These are phyloP conservation scores for Rasamsonia emersonii DNA, from an alignment of 2,329 filamentous ascomycete genomes.

Conservation along the genomic window DNA sequence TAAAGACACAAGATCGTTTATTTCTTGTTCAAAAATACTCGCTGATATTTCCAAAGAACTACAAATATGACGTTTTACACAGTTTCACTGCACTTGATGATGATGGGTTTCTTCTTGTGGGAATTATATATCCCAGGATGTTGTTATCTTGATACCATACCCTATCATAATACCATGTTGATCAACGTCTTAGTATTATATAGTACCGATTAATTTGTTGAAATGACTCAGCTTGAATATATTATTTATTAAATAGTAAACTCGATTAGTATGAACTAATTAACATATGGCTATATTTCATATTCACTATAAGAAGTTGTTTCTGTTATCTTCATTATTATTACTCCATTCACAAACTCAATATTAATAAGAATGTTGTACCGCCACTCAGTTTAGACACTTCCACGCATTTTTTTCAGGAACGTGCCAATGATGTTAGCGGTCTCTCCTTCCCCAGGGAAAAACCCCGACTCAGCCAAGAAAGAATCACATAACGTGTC, in stretches of 20 bases:
- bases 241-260: conserved; percentile 9
- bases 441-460: conserved; percentile 8
- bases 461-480: conserved; percentile 1
- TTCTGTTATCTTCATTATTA: not conserved
- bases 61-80: not conserved
- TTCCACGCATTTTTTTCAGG: conserved; percentile 10
- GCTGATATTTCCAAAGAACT: not conserved
- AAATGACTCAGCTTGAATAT: no score
- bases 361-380: conserved; percentile 16
- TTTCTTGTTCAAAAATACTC: conserved; percentile 8
- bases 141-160: no score
- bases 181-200: no score
- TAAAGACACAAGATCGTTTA: not conserved
- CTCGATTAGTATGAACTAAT: no score
- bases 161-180: no score
- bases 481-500: conserved; percentile 8
- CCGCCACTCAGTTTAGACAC: conserved; percentile 23
- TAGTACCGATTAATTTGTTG: no score
- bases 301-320: not conserved
- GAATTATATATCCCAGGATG: no score
- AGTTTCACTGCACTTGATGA: no score
- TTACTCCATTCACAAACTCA: not conserved
- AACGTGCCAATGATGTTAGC: conserved; percentile 7
- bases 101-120: no score
- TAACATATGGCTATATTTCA: no score